Evolutionary conservation across 2,329 filamentous ascomycete genomes (phyloP).

Genomic region (Trichoderma sp.): DNA sequence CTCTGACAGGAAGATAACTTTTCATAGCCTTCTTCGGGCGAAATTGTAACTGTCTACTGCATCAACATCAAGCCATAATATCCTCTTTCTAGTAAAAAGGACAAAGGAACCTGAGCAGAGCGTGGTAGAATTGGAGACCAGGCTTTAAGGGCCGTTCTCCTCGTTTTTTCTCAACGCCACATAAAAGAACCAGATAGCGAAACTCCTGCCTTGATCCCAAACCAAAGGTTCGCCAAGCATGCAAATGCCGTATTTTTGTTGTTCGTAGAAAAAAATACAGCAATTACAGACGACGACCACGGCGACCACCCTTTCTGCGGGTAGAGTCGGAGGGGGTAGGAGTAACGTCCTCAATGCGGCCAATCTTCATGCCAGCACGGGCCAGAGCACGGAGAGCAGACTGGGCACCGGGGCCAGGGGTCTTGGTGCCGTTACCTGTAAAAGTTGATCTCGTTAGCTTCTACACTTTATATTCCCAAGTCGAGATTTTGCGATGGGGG

Average conservation of each 20-base stretch:
- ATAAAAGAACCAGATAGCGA: conserved; percentile 50
- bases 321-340: conserved; percentile 99
- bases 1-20: conserved; percentile 35
- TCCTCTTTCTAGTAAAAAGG: background rate
- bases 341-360: conserved; percentile 99
- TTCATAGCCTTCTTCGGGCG: conserved; percentile 45
- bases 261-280: conserved; percentile 5
- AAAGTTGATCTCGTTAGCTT: conserved; percentile 16
- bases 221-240: conserved; percentile 28
- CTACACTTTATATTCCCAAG: background rate
- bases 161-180: conserved; percentile 68
- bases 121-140: conserved; percentile 59
- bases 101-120: conserved; percentile 40
- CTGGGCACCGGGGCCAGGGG: conserved; percentile 97
- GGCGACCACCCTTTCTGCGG: conserved; percentile 99
- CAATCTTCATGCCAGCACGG: conserved; percentile 99
- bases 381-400: conserved; percentile 97
- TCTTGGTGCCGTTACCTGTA: conserved; percentile 97
- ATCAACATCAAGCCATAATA: conserved; percentile 27
- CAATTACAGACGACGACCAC: conserved; percentile 98
- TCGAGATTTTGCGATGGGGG: background rate
- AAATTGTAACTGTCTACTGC: conserved; percentile 44
- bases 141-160: conserved; percentile 65
- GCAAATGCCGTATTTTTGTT: conserved; percentile 2
- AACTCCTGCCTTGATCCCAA: conserved; percentile 35